These are phyloP conservation scores for Sicyos baderoa DNA, from an alignment of 306 rosid genomes.

Conservation along the genomic window DNA sequence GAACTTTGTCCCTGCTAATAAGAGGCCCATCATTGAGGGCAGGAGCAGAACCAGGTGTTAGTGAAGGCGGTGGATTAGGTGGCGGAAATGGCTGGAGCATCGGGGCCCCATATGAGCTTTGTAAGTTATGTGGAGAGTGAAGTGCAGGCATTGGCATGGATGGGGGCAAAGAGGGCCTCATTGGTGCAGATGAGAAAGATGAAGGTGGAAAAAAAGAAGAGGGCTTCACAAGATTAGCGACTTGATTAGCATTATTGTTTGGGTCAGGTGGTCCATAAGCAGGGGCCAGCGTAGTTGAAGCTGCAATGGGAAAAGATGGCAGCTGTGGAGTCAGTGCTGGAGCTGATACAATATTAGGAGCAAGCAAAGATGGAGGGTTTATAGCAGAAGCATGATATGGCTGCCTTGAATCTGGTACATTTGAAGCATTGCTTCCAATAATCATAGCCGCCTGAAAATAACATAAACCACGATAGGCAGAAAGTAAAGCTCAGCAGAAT, in stretches of 20 bases:
- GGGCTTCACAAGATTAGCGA: conserved; percentile 67
- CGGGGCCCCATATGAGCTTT: conserved; percentile 75
- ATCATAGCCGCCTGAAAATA: conserved; percentile 42
- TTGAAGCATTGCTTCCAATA: conserved; percentile 31
- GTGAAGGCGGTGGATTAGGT: conserved; percentile 60
- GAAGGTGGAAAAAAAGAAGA: conserved; percentile 53
- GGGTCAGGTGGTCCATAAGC: conserved; percentile 39
- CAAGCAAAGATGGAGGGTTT: conserved; percentile 31
- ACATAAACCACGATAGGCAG: not conserved
- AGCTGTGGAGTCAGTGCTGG: conserved; percentile 37
- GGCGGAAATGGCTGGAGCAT: conserved; percentile 85
- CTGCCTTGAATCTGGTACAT: conserved; percentile 31
- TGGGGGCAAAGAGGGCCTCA: conserved; percentile 49
- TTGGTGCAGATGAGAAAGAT: conserved; percentile 45
- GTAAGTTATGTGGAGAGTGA: conserved; percentile 49
- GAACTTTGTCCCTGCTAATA: conserved; percentile 64
- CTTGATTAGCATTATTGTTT: conserved; percentile 31
- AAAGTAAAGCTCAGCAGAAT: conserved; percentile 15
- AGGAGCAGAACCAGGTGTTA: conserved; percentile 48
- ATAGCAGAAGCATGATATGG: conserved; percentile 33
- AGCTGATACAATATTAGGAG: conserved; percentile 41
- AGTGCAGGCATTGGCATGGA: conserved; percentile 37
- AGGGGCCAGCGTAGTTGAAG: conserved; percentile 36
- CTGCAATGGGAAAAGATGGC: conserved; percentile 45
- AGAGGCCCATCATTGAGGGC: conserved; percentile 26